These are phyloP conservation scores for Fusarium sp. DNA, from an alignment of 2,329 filamentous ascomycete genomes.

Conservation along the genomic window DNA sequence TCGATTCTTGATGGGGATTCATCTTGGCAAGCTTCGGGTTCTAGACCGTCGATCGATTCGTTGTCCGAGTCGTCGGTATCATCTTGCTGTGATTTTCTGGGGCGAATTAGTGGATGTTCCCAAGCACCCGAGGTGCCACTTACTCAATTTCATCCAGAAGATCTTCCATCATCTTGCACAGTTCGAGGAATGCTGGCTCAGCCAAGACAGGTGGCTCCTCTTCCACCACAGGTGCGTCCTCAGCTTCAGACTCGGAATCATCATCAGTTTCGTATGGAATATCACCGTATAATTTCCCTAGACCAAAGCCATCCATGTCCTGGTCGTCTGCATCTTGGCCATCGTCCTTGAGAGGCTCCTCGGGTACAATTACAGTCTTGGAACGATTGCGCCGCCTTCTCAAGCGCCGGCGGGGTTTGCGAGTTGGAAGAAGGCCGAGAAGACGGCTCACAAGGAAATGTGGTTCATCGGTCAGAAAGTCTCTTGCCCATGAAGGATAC, in stretches of 20 bases:
- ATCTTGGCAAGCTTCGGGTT: constrained; percentile 44
- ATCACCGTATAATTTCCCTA: constrained; percentile 40
- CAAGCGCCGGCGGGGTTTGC: constrained; percentile 27
- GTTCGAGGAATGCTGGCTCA: constrained; percentile 41
- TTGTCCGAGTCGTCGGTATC: constrained; percentile 38
- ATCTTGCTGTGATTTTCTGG: constrained; percentile 27
- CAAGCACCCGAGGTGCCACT: not conserved
- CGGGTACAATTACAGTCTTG: constrained; percentile 17
- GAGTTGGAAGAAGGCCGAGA: constrained; percentile 41
- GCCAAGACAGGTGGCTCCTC: constrained; percentile 38
- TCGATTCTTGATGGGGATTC: constrained; percentile 54
- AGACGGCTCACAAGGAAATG: constrained; percentile 44
- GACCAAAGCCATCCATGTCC: constrained; percentile 26
- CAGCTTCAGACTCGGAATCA: constrained; percentile 34
- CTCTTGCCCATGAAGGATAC: constrained; percentile 39
- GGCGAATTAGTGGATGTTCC: constrained; percentile 1
- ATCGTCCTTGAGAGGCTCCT: constrained; percentile 12
- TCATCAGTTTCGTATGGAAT: constrained; percentile 32
- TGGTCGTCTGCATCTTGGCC: constrained; percentile 21
- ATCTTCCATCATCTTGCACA: constrained; percentile 41
- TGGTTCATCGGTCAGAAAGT: constrained; percentile 40
- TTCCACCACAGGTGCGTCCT: constrained; percentile 25
- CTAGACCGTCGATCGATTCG: constrained; percentile 43
- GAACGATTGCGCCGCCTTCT: constrained; percentile 35
- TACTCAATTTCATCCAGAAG: constrained; percentile 46